These are phyloP conservation scores for Trypanosoma lewisi DNA, from an alignment of 208 protist species.

Conservation along the genomic window DNA sequence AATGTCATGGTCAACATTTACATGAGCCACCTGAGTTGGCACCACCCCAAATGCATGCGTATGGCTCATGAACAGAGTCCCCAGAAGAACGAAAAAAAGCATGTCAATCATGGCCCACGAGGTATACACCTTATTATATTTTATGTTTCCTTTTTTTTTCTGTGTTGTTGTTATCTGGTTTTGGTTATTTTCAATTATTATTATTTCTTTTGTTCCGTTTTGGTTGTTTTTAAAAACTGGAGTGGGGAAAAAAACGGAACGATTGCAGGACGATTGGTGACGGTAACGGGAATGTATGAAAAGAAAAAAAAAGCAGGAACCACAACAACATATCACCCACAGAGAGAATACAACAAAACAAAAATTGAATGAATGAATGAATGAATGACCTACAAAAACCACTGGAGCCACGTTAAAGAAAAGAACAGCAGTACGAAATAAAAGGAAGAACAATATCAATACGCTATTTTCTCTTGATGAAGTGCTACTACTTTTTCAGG, in stretches of 20 bases:
- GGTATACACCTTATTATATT: slow-evolving; percentile 12
- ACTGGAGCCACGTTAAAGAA: too few relatives aligned
- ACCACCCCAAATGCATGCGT: slow-evolving; percentile 29
- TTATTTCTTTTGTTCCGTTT: too few relatives aligned
- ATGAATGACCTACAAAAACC: slow-evolving; percentile 9
- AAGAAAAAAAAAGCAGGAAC: slow-evolving; percentile 12
- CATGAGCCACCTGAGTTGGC: slow-evolving; percentile 8
- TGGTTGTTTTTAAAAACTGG: too few relatives aligned
- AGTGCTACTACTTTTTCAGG: slow-evolving; percentile 47
- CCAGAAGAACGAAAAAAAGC: slow-evolving; percentile 16
- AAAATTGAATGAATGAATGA: slow-evolving; percentile 3
- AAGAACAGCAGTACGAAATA: too few relatives aligned
- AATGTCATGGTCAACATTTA: slow-evolving; percentile 15
- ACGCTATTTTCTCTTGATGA: neutral
- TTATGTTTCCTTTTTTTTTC: neutral
- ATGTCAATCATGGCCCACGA: slow-evolving; percentile 22
- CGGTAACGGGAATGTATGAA: slow-evolving; percentile 25
- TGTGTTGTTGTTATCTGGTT: too few relatives aligned
- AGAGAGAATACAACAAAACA: slow-evolving; percentile 19
- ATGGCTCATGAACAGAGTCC: neutral
- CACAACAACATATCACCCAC: slow-evolving; percentile 8
- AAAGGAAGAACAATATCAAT: neutral
- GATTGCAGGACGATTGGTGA: neutral
- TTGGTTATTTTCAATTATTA: too few relatives aligned
- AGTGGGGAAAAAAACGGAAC: too few relatives aligned